phyloP scores from a whole-genome alignment of 371 early-diverging fungal genomes.

The Zychaea mexicana region DNA sequence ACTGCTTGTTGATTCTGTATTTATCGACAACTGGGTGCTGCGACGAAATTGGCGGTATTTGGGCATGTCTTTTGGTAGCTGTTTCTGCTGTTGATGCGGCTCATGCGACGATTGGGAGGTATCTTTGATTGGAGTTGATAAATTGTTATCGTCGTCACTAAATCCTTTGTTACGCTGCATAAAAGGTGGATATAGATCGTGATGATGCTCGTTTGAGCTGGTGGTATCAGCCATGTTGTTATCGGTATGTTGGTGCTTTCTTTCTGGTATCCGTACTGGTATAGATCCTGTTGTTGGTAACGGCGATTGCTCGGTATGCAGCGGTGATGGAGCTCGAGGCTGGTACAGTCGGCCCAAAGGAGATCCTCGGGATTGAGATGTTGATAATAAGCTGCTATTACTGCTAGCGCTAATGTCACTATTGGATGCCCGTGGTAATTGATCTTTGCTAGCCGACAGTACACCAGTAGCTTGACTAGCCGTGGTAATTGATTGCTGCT shows the following conservation, averaged over 20 bases:
- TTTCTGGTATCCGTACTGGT: background rate
- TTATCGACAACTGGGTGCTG: background rate
- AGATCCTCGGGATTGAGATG: slow-evolving; percentile 23
- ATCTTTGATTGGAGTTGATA: background rate
- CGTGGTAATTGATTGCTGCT: slow-evolving; percentile 5
- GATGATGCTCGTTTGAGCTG: background rate
- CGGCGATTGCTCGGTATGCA: background rate
- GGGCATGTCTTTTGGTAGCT: background rate
- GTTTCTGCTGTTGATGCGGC: background rate
- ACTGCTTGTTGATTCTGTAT: background rate
- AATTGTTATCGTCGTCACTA: too few relatives aligned
- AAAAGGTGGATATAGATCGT: background rate
- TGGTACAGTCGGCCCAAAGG: slow-evolving; percentile 40
- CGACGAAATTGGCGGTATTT: background rate
- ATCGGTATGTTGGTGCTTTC: background rate
- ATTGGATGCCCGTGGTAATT: background rate
- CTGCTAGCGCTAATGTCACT: background rate
- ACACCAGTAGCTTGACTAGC: too few relatives aligned
- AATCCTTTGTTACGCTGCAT: too few relatives aligned
- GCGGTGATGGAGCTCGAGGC: slow-evolving; percentile 21
- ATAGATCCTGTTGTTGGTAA: background rate
- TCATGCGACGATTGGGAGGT: background rate
- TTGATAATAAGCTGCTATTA: background rate
- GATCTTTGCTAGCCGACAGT: background rate
- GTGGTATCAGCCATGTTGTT: background rate